Percentiles rank a stretch among this genome's conserved stretches.
Conservation (phyloP, 805 yeast genomes). For the Candida pseudofarinosa region DNA sequence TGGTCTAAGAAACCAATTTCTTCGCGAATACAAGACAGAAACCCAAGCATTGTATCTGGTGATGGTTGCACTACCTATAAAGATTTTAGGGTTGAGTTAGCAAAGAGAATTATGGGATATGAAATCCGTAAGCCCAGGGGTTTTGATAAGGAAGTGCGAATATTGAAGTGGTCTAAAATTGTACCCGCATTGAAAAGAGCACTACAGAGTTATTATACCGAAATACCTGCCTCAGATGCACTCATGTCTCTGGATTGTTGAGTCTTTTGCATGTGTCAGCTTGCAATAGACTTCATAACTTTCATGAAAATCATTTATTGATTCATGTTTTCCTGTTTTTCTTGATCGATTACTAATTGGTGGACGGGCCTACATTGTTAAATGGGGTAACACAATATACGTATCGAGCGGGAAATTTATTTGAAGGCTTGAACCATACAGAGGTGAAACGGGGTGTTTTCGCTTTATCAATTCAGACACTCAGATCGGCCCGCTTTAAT, state of each 20-base stretch:
- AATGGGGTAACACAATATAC: no score
- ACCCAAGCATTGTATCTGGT: slow-evolving; percentile 4
- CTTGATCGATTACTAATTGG: no score
- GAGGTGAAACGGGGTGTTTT: no score
- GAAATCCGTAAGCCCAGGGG: slow-evolving; percentile 62
- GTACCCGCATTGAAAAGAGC: slow-evolving; percentile 61
- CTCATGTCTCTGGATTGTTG: not conserved
- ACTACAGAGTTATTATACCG: slow-evolving; percentile 60
- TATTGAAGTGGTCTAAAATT: slow-evolving; percentile 56
- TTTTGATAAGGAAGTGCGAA: slow-evolving; percentile 64
- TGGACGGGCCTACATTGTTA: no score
- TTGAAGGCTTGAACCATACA: no score
- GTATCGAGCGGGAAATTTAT: no score
- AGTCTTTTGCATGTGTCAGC: no score
- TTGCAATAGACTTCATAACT: no score
- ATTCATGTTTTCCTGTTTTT: no score
- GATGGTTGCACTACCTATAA: slow-evolving; percentile 17
- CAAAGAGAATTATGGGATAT: slow-evolving; percentile 62
- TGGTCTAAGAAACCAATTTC: slow-evolving; percentile 61
- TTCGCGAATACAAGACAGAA: slow-evolving; percentile 35
- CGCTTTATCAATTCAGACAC: no score
- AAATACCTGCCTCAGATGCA: slow-evolving; percentile 38
- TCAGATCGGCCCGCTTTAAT: no score
- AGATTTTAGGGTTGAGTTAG: slow-evolving; percentile 49
- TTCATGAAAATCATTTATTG: no score